Conservation (phyloP, 2,329 filamentous ascomycete genomes). For the Neopestalotiopsis clavispora region DNA sequence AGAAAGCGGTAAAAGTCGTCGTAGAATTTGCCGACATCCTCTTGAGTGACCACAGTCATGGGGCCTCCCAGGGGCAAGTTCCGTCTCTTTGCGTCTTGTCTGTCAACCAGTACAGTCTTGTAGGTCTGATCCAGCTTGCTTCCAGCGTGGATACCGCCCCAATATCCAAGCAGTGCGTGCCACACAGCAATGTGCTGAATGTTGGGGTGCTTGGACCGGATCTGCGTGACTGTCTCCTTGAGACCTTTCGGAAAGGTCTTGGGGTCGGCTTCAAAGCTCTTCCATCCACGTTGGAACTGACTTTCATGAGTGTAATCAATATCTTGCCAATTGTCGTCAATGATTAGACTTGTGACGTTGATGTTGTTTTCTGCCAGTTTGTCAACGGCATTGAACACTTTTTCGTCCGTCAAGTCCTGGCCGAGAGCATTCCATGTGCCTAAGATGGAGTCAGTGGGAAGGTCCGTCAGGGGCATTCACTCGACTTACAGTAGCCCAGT, state of each 20-base stretch:
- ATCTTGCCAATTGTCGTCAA: slow-evolving; percentile 96
- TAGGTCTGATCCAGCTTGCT: slow-evolving; percentile 79
- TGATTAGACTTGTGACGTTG: slow-evolving; percentile 83
- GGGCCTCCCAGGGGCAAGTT: slow-evolving; percentile 61
- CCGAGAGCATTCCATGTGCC: slow-evolving; percentile 94
- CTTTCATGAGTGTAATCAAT: slow-evolving; percentile 59
- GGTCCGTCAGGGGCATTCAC: too few species aligned
- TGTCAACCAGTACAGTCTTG: slow-evolving; percentile 68
- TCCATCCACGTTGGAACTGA: slow-evolving; percentile 70
- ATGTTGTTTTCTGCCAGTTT: slow-evolving; percentile 73
- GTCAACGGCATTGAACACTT: slow-evolving; percentile 77
- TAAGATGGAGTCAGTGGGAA: slow-evolving; percentile 31
- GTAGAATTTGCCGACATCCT: slow-evolving; percentile 80
- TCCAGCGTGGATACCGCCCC: slow-evolving; percentile 82
- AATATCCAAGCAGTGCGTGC: slow-evolving; percentile 89
- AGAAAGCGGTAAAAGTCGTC: slow-evolving; percentile 91
- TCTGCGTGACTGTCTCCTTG: slow-evolving; percentile 69
- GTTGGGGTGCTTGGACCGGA: slow-evolving; percentile 71
- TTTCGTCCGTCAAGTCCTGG: slow-evolving; percentile 79
- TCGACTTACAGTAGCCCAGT: slow-evolving; percentile 78
- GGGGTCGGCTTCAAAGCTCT: slow-evolving; percentile 83
- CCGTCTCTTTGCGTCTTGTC: slow-evolving; percentile 51
- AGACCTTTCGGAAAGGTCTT: slow-evolving; percentile 81
- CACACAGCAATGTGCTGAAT: slow-evolving; percentile 90
- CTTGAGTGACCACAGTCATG: slow-evolving; percentile 74